phyloP scores from a whole-genome alignment of 2,329 filamentous ascomycete species.

The Stagonosporopsis rhizophila region DNA sequence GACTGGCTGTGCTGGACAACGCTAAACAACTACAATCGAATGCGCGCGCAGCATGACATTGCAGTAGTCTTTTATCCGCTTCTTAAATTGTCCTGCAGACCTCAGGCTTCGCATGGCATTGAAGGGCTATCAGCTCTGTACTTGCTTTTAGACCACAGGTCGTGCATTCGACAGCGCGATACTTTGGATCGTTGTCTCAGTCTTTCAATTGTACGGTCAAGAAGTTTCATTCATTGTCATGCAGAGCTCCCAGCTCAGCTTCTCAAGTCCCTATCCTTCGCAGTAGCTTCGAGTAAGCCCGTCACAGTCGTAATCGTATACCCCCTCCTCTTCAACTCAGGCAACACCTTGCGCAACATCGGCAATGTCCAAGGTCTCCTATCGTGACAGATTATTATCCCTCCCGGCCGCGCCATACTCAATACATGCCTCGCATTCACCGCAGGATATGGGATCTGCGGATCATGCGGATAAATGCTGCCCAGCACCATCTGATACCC shows the following conservation, averaged over 20 bases:
- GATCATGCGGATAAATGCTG: conserved; percentile 87
- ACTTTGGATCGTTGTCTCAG: not conserved
- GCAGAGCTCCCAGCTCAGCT: not conserved
- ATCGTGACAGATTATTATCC: conserved; percentile 87
- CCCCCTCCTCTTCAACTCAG: conserved; percentile 71
- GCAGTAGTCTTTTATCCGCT: not conserved
- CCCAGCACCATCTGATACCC: conserved; percentile 80
- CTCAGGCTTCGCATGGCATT: not conserved
- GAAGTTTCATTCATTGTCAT: not conserved
- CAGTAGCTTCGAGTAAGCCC: conserved; percentile 26
- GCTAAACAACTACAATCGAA: not conserved
- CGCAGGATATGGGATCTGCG: conserved; percentile 74
- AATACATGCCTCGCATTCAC: conserved; percentile 81
- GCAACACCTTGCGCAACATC: conserved; percentile 77
- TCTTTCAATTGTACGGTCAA: not conserved
- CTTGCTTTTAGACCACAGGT: not conserved
- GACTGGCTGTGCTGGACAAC: not conserved
- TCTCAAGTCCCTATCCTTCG: too few species aligned
- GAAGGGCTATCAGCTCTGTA: not conserved
- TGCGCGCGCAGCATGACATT: not conserved
- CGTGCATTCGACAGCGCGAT: not conserved
- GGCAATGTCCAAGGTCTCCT: conserved; percentile 80
- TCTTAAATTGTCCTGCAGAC: not conserved
- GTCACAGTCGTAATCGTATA: conserved; percentile 73
- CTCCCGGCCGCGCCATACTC: conserved; percentile 78